Percentiles rank a stretch among this genome's conserved stretches.
Conservation (phyloP, 768 basidiomycete genomes). For the Pisolithus microcarpus region DNA sequence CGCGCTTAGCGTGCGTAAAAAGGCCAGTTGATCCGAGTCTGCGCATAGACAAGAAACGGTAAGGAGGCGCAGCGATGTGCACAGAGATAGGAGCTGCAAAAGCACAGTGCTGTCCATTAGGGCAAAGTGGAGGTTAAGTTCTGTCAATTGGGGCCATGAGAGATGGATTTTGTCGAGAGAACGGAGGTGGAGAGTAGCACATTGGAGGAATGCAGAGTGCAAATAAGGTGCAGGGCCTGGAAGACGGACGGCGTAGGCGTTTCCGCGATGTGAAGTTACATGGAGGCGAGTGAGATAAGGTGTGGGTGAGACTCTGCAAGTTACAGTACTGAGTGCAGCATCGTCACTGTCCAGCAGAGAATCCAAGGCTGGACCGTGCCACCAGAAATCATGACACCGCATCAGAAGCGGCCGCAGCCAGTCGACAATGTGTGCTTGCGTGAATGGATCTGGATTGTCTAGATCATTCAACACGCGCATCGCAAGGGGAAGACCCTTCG, state of each 20-base stretch:
- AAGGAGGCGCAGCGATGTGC: constrained; percentile 15
- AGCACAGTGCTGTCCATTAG: constrained; percentile 17
- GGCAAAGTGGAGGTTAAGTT: constrained; percentile 24
- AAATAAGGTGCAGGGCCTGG: constrained; percentile 4
- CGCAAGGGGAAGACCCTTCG: constrained; percentile 20
- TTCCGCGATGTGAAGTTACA: background rate
- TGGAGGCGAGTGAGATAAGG: constrained; percentile 11
- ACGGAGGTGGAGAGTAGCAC: constrained; percentile 13
- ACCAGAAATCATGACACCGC: constrained; percentile 25
- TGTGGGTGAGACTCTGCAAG: constrained; percentile 12
- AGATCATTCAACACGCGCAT: constrained; percentile 23
- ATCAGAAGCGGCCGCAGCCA: constrained; percentile 20
- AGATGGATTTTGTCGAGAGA: constrained; percentile 19
- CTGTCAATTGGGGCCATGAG: constrained; percentile 21
- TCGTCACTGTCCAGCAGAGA: constrained; percentile 7
- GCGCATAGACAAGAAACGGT: constrained; percentile 18
- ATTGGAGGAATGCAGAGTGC: constrained; percentile 16
- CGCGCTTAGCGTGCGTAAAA: constrained; percentile 2
- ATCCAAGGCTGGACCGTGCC: constrained; percentile 23
- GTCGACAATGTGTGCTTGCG: constrained; percentile 3
- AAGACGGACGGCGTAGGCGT: background rate
- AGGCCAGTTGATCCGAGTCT: constrained; percentile 10
- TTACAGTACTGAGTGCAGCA: constrained; percentile 15
- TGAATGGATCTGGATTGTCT: constrained; percentile 3
- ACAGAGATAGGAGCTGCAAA: constrained; percentile 17